Conservation (phyloP, 2,329 filamentous ascomycete genomes). For the Capronia americana region DNA sequence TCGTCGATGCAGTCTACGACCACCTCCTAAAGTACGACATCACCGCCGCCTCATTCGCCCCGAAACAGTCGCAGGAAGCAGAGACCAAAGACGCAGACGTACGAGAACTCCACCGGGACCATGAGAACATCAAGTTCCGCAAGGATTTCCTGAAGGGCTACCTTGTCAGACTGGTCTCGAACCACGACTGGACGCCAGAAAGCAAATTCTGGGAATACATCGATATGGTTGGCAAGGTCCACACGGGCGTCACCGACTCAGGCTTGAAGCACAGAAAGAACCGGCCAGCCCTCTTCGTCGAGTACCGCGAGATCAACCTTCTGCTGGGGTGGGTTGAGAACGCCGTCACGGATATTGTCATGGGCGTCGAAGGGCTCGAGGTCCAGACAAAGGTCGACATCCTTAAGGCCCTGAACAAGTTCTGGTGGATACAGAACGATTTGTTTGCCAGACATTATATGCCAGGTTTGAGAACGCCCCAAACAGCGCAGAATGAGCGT, state of each 20-base stretch:
- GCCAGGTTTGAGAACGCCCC: conserved; percentile 6
- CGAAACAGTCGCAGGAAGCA: conserved; percentile 38
- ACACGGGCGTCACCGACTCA: conserved; percentile 40
- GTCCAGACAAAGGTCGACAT: conserved; percentile 39
- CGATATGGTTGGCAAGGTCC: conserved; percentile 43
- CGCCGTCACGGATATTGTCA: conserved; percentile 41
- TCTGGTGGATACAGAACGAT: conserved; percentile 45
- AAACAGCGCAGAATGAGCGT: background rate
- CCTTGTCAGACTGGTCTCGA: conserved; percentile 41
- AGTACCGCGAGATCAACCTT: conserved; percentile 42
- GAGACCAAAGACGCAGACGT: conserved; percentile 15
- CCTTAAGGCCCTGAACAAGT: conserved; percentile 42
- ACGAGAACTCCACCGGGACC: conserved; percentile 36
- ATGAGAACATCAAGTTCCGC: conserved; percentile 43
- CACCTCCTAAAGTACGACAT: conserved; percentile 43
- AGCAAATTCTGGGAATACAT: conserved; percentile 43
- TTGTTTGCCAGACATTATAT: conserved; percentile 43
- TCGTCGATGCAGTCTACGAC: conserved; percentile 44
- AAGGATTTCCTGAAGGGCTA: conserved; percentile 44
- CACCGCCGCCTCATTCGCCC: conserved; percentile 43
- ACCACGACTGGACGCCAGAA: conserved; percentile 42
- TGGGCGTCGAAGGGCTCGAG: conserved; percentile 41
- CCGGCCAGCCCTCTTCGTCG: conserved; percentile 41
- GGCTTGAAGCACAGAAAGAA: conserved; percentile 41
- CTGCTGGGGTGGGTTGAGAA: conserved; percentile 43